Evolutionary conservation across 257 asterid genomes (phyloP).

Genomic region (Plantago ovata): DNA sequence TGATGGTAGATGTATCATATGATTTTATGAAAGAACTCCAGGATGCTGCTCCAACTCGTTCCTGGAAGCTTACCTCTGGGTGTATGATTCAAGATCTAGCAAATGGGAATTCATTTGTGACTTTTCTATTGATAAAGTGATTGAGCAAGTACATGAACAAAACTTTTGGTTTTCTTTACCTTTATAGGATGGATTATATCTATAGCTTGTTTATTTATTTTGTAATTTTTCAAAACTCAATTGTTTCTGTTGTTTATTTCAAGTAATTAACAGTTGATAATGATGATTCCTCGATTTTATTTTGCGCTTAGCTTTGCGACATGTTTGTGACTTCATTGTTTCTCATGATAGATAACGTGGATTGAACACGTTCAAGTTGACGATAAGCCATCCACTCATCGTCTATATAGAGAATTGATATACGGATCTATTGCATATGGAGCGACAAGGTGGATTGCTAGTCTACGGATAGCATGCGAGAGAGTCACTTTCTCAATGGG

Average conservation of each 20-base stretch:
- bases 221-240: not conserved
- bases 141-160: not conserved
- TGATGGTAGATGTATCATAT: slow-evolving; percentile 55
- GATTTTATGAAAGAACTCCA: slow-evolving; percentile 37
- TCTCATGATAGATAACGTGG: slow-evolving; percentile 61
- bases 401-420: slow-evolving; percentile 52
- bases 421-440: slow-evolving; percentile 56
- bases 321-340: not conserved
- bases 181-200: not conserved
- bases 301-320: too few relatives aligned
- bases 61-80: slow-evolving; percentile 77
- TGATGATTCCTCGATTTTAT: too few relatives aligned
- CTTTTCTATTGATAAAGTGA: too few relatives aligned
- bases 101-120: slow-evolving; percentile 55
- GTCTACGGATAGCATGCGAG: slow-evolving; percentile 63
- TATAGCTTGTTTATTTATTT: not conserved
- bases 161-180: not conserved
- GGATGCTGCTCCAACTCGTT: slow-evolving; percentile 33
- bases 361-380: slow-evolving; percentile 79
- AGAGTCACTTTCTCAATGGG: slow-evolving; percentile 44
- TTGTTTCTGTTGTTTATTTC: too few relatives aligned
- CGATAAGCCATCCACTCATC: slow-evolving; percentile 47
- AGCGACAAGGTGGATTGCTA: slow-evolving; percentile 61
- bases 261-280: too few relatives aligned
- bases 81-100: slow-evolving; percentile 56